A percentile compares a stretch with the other conserved stretches of the same genome.
Evolutionary conservation across 805 yeast genomes (phyloP).

Genomic region (Saccharomycopsis schoenii): DNA sequence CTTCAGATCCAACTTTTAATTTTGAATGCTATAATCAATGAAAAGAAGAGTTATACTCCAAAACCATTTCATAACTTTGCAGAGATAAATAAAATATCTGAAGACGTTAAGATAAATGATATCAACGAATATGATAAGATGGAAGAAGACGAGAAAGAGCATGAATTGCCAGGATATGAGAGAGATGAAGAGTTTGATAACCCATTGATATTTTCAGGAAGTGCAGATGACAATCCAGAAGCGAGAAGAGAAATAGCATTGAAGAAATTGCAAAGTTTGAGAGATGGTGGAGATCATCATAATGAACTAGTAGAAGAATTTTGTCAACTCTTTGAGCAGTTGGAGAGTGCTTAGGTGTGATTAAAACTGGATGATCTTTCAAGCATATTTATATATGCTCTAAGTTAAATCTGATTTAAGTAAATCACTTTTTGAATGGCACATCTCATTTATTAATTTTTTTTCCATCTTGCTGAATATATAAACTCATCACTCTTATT

Average conservation of each 20-base stretch:
- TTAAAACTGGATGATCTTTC: background rate
- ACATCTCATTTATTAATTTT: too few species aligned
- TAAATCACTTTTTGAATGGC: too few species aligned
- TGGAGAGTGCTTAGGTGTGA: background rate
- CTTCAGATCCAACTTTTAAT: constrained; percentile 47
- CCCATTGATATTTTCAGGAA: constrained; percentile 21
- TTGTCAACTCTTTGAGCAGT: constrained; percentile 26
- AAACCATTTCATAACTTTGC: background rate
- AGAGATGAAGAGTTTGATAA: background rate
- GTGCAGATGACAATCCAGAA: constrained; percentile 34
- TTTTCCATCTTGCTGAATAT: too few species aligned
- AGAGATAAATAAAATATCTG: background rate
- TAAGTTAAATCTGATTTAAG: too few species aligned
- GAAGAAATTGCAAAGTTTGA: constrained; percentile 44
- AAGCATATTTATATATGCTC: too few species aligned
- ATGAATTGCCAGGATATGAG: background rate
- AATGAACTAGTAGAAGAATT: constrained; percentile 60
- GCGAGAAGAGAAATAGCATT: constrained; percentile 44
- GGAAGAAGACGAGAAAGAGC: background rate
- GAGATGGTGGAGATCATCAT: constrained; percentile 50
- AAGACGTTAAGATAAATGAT: background rate
- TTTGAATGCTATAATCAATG: constrained; percentile 37
- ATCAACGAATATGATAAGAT: background rate
- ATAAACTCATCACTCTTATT: too few species aligned
- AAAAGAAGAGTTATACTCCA: constrained; percentile 21